A percentile compares a stretch with the other conserved stretches of the same genome.
phyloP scores from a whole-genome alignment of 495 filamentous ascomycete species.

The Baudoinia panamericana region DNA sequence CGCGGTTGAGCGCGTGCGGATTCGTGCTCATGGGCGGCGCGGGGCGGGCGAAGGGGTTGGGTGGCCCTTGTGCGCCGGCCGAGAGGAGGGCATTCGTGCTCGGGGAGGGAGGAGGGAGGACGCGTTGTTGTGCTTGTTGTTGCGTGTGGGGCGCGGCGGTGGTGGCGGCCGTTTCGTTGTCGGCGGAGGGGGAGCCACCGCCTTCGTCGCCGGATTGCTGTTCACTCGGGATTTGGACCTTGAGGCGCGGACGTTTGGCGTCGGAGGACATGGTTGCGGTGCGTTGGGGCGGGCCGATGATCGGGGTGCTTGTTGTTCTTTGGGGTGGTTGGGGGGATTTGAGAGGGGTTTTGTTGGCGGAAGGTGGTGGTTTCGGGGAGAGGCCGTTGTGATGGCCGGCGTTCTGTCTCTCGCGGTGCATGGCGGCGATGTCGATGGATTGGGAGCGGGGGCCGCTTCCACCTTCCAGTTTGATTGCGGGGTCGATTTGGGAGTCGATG shows the following conservation, averaged over 20 bases:
- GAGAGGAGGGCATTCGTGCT: slow-evolving; percentile 73
- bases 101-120: slow-evolving; percentile 87
- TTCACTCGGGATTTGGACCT: slow-evolving; percentile 89
- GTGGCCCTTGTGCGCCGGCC: slow-evolving; percentile 82
- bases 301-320: slow-evolving; percentile 24
- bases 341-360: background rate
- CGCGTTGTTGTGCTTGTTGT: slow-evolving; percentile 45
- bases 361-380: slow-evolving; percentile 13
- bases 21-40: slow-evolving; percentile 46
- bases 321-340: slow-evolving; percentile 16
- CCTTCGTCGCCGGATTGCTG: slow-evolving; percentile 72
- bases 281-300: slow-evolving; percentile 36
- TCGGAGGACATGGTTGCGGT: slow-evolving; percentile 52
- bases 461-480: slow-evolving; percentile 28
- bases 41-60: slow-evolving; percentile 89
- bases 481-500: slow-evolving; percentile 33
- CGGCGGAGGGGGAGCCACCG: slow-evolving; percentile 61
- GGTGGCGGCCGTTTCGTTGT: slow-evolving; percentile 44
- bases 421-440: slow-evolving; percentile 49
- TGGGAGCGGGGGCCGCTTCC: slow-evolving; percentile 41
- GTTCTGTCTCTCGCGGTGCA: slow-evolving; percentile 30
- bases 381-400: slow-evolving; percentile 17
- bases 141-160: slow-evolving; percentile 37
- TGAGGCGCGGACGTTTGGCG: slow-evolving; percentile 63
- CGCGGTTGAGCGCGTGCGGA: slow-evolving; percentile 41